These are phyloP conservation scores for Solanum bulbocastanum DNA, from an alignment of 257 asterid genomes.

Conservation along the genomic window DNA sequence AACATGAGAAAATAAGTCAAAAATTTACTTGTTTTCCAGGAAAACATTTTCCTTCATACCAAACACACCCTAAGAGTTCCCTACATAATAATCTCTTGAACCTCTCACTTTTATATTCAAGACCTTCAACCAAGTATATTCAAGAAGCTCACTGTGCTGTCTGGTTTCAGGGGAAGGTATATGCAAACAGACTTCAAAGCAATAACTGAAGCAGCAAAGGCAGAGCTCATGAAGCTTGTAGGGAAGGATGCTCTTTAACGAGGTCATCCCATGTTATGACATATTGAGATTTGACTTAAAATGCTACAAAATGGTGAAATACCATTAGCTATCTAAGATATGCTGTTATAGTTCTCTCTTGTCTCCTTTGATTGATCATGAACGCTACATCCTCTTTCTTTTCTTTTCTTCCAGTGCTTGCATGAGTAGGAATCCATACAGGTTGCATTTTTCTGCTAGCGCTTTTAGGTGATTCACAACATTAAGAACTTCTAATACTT, in stretches of 20 bases:
- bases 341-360: neutral
- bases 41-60: too few relatives aligned
- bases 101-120: neutral
- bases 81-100: neutral
- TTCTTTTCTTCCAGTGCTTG: neutral
- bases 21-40: too few relatives aligned
- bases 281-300: neutral
- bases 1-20: too few relatives aligned
- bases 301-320: neutral
- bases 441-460: neutral
- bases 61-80: neutral
- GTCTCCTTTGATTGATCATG: neutral
- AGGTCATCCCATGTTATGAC: neutral
- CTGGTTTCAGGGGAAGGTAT: constrained; percentile 75
- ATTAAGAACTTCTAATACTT: neutral
- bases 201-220: constrained; percentile 77
- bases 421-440: neutral
- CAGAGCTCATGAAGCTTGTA: constrained; percentile 52
- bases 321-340: neutral
- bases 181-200: constrained; percentile 61
- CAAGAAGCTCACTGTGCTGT: neutral
- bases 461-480: neutral
- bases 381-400: neutral
- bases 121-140: neutral
- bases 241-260: constrained; percentile 22